Percentiles rank a stretch among this genome's conserved stretches.
phyloP scores from a whole-genome alignment of 2,329 filamentous ascomycete genomes.

The Diplodia corticola region DNA sequence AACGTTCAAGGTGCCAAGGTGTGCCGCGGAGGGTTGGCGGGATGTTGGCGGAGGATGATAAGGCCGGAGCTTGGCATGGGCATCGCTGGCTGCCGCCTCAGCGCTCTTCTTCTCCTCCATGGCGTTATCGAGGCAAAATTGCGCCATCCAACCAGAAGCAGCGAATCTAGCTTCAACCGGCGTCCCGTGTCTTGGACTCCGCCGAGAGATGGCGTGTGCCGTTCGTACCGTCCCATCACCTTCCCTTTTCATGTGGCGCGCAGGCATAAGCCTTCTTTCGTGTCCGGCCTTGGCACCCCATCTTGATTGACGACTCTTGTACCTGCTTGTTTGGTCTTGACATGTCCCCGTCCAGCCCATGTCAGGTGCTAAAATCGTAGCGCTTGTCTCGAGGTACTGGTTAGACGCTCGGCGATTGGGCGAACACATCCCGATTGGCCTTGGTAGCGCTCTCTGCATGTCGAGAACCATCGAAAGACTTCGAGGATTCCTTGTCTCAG shows the following conservation, averaged over 20 bases:
- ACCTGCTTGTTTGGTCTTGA: constrained; percentile 15
- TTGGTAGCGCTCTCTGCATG: not conserved
- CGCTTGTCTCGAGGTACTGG: not conserved
- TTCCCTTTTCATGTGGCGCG: not conserved
- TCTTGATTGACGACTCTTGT: not conserved
- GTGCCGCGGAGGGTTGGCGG: constrained; percentile 1
- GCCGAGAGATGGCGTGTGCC: constrained; percentile 5
- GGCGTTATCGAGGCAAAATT: constrained; percentile 9
- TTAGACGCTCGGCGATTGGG: not conserved
- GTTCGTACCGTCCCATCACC: not conserved
- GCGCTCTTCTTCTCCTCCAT: not conserved
- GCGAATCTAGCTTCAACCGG: not conserved
- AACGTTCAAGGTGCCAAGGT: constrained; percentile 4
- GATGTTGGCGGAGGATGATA: constrained; percentile 15
- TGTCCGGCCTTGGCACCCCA: not conserved
- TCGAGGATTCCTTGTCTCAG: not conserved
- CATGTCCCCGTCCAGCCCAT: not conserved
- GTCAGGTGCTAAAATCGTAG: not conserved
- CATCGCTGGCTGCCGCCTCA: not conserved
- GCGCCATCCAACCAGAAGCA: not conserved
- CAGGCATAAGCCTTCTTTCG: not conserved
- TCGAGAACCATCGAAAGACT: not conserved
- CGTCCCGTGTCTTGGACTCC: not conserved
- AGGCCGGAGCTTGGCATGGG: constrained; percentile 13
- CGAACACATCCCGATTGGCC: not conserved